Conservation (phyloP, 129 eudicot genomes). For the carrot (Daucus carota) region DNA sequence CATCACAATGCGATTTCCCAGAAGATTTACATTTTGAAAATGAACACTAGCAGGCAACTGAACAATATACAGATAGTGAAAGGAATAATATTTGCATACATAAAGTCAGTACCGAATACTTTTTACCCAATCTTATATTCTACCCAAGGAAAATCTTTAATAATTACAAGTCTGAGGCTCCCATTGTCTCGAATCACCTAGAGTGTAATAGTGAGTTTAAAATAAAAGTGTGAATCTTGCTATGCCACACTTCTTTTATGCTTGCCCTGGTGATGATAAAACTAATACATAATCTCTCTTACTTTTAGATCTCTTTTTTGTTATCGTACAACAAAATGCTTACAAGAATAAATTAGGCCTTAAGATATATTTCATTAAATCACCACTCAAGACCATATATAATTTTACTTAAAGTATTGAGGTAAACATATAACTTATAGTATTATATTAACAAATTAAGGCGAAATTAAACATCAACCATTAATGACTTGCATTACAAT, state of each 20-base stretch:
- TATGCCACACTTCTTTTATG: background rate
- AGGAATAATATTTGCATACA: too few relatives aligned
- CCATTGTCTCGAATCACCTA: background rate
- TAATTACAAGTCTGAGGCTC: background rate
- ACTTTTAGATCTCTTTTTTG: background rate
- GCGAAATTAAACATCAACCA: background rate
- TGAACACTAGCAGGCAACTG: background rate
- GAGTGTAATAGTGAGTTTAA: background rate
- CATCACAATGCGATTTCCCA: too few relatives aligned
- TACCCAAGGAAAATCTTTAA: background rate
- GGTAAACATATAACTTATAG: too few relatives aligned
- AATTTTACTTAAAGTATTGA: background rate
- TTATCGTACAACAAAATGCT: background rate
- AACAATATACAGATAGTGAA: background rate
- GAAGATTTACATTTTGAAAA: too few relatives aligned
- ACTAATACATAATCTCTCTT: too few relatives aligned
- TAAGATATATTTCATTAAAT: too few relatives aligned
- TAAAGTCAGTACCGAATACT: too few relatives aligned
- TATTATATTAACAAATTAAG: too few relatives aligned
- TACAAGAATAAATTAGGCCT: background rate
- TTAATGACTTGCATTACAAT: too few relatives aligned
- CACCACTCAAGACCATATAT: background rate
- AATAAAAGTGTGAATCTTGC: background rate
- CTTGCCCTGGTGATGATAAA: background rate
- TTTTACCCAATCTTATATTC: background rate